These are phyloP conservation scores for Neonectria punicea DNA, from an alignment of 2,329 filamentous ascomycete genomes.

Conservation along the genomic window DNA sequence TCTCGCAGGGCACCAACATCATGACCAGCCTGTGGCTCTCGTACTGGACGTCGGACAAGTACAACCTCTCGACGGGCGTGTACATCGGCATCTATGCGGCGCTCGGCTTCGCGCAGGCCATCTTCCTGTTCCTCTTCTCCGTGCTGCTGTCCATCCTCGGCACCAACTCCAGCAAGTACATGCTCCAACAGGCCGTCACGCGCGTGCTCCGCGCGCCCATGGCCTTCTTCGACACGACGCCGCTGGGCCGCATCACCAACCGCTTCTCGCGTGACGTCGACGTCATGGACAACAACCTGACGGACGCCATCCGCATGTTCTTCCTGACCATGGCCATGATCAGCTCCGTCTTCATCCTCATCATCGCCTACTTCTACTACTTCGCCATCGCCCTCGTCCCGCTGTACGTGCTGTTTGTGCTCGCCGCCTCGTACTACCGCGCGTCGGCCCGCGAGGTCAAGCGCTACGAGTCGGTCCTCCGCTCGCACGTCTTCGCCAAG, in stretches of 20 bases:
- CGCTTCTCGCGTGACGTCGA: constrained; percentile 96
- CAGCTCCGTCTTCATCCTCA: constrained; percentile 83
- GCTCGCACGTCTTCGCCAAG: constrained; percentile 88
- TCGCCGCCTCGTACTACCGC: constrained; percentile 88
- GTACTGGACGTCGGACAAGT: constrained; percentile 89
- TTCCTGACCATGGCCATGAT: constrained; percentile 87
- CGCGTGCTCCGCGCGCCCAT: constrained; percentile 78
- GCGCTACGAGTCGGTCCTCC: constrained; percentile 88
- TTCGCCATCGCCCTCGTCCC: constrained; percentile 73
- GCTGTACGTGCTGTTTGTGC: constrained; percentile 80
- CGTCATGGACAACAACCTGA: constrained; percentile 93
- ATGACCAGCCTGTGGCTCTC: constrained; percentile 91
- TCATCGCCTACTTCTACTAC: constrained; percentile 95
- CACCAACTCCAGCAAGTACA: constrained; percentile 82
- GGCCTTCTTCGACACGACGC: constrained; percentile 98
- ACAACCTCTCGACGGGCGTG: constrained; percentile 69
- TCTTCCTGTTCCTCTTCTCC: constrained; percentile 84
- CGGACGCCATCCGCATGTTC: constrained; percentile 93
- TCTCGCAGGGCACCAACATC: constrained; percentile 87
- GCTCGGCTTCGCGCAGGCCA: constrained; percentile 75
- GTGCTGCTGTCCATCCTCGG: constrained; percentile 81
- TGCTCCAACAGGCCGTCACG: constrained; percentile 83
- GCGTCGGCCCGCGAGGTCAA: constrained; percentile 94
- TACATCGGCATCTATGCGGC: constrained; percentile 81
- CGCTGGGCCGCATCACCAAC: constrained; percentile 93